Conservation (phyloP, 1,284 basidiomycete genomes). For the Peniophora sp. region DNA sequence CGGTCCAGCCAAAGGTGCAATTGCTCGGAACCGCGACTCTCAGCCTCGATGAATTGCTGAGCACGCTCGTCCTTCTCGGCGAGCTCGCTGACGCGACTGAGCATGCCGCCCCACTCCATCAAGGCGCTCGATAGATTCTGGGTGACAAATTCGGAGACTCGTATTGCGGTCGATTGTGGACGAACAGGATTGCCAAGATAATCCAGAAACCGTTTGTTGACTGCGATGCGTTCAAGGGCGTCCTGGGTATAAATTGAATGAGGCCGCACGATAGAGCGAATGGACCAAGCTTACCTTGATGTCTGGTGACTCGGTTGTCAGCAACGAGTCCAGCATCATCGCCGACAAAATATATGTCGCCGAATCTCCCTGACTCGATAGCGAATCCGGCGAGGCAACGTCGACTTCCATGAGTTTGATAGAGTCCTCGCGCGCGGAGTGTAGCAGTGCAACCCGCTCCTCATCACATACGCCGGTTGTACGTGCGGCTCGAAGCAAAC, state of each 20-base stretch:
- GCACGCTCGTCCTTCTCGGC: neutral
- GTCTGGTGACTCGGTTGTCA: neutral
- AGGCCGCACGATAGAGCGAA: neutral
- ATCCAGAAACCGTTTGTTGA: slow-evolving; percentile 8
- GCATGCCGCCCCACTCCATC: neutral
- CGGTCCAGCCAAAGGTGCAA: neutral
- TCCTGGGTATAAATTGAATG: slow-evolving; percentile 1
- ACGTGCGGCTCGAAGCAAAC: neutral
- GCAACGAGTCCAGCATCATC: too few species aligned
- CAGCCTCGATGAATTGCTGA: neutral
- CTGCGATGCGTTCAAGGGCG: slow-evolving; percentile 2
- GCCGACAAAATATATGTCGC: neutral
- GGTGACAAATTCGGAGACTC: neutral
- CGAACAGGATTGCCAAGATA: slow-evolving; percentile 2
- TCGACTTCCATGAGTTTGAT: neutral
- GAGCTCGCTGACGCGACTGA: neutral
- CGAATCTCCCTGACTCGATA: neutral
- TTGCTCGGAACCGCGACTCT: neutral
- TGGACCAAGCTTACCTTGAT: slow-evolving; percentile 1
- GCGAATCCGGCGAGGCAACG: neutral
- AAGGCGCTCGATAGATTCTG: neutral
- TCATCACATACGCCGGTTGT: neutral
- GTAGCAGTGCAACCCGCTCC: neutral
- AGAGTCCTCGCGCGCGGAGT: neutral
- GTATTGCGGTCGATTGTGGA: neutral